Conservation (phyloP, 805 yeast species). For the Hanseniaspora hatyaiensis region DNA sequence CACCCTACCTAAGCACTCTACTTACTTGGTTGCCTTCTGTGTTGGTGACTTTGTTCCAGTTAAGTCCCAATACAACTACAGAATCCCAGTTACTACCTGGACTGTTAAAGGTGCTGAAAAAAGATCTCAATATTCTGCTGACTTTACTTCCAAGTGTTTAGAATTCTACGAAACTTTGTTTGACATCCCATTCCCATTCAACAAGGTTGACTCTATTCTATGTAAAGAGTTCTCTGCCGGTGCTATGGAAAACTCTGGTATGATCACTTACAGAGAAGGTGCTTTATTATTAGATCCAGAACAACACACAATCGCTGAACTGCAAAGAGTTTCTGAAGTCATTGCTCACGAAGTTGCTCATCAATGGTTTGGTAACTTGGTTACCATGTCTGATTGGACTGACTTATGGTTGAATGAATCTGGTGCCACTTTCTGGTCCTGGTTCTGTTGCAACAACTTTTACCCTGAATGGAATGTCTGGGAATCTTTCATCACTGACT, state of each 20-base stretch:
- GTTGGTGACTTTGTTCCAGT: slow-evolving; percentile 51
- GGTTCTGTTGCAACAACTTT: slow-evolving; percentile 67
- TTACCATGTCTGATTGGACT: slow-evolving; percentile 89
- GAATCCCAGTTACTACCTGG: slow-evolving; percentile 68
- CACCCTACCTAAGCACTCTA: slow-evolving; percentile 72
- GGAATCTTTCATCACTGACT: slow-evolving; percentile 70
- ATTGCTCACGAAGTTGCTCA: slow-evolving; percentile 84
- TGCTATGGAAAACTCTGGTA: slow-evolving; percentile 83
- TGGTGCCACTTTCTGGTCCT: slow-evolving; percentile 84
- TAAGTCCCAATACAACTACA: slow-evolving; percentile 43
- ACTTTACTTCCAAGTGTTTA: slow-evolving; percentile 62
- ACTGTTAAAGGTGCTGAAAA: slow-evolving; percentile 67
- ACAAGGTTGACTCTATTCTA: slow-evolving; percentile 72
- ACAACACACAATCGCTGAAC: slow-evolving; percentile 50
- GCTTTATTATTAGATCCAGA: slow-evolving; percentile 64
- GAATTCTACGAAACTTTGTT: slow-evolving; percentile 61
- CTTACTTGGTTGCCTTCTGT: slow-evolving; percentile 74
- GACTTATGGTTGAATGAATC: slow-evolving; percentile 84
- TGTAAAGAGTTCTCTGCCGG: slow-evolving; percentile 77
- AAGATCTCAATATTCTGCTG: slow-evolving; percentile 62
- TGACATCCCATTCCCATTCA: slow-evolving; percentile 66
- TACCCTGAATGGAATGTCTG: slow-evolving; percentile 81
- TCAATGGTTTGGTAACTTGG: slow-evolving; percentile 86
- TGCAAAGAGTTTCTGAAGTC: slow-evolving; percentile 71
- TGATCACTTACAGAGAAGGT: slow-evolving; percentile 67